Base-by-base conservation (phyloP, 1,139 yeast species). In the Candida tetrigidarum region DNA sequence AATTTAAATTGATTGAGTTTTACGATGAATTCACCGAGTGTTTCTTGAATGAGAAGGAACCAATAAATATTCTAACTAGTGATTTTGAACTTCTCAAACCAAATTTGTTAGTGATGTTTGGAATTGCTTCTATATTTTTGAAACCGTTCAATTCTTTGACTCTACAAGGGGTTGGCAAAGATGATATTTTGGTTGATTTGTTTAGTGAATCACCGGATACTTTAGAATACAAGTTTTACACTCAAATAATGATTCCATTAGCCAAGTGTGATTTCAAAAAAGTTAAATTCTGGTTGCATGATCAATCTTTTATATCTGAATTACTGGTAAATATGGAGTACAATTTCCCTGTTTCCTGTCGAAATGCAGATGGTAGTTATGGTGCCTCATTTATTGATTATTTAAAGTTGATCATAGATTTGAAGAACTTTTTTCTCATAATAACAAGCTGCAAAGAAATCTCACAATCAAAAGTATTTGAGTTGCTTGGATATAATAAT, bases 111-210 rank as follows among this genome's bases (percentile, higher is more conserved):
- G 47, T 57, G 4, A 56, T 66, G 60, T 61, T 58, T 43, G 60
- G 60, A 5, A 51, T 67, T 8, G 62, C 62, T 3, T 49, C 60
- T 23, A 51, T 69, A 1, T 60, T 66, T 11, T 44, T 62, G 11
- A 58, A 61, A 42, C 69, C 74, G 4, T 67, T 67, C 50, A 60
- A 57, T 37, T 57, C 57, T n/a, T 52, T 69, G 36, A 50, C 62
- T 1, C 55, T 65, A 27, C 43, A 55, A 10, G 58, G 57, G 20
- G 43, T 54, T 6, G 59, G 57, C 22, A 48, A 51, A 12, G 49
- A 51, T 25, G 64, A 62, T 38, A 33, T 44, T 1, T 36, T 64
- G 1, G 47, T 62, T 12, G 64, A 63, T 44, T 46, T 58, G 29
- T 55, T 52, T 40, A 55, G 54, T 14, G 49, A 50, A 5, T 47